These are phyloP conservation scores for Skeletonema grethae DNA, from an alignment of 108 stramenopile genomes.

Conservation along the genomic window DNA sequence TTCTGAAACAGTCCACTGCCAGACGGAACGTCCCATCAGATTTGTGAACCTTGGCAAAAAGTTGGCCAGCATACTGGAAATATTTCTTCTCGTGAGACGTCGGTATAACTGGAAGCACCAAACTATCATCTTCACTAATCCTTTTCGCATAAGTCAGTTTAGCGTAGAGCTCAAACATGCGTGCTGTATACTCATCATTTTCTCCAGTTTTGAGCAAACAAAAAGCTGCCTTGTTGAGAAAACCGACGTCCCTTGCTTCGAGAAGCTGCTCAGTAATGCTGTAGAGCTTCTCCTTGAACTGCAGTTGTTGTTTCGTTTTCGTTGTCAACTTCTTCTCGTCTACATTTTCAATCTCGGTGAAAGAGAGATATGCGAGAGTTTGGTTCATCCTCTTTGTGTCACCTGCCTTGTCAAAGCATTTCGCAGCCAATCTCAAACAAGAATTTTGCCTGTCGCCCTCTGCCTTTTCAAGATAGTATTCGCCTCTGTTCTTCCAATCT, in stretches of 20 bases:
- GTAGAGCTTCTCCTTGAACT: constrained; percentile 24
- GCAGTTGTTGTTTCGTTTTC: constrained; percentile 11
- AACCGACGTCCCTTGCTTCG: constrained; percentile 41
- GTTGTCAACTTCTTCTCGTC: constrained; percentile 12
- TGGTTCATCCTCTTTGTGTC: constrained; percentile 33
- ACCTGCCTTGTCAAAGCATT: constrained; percentile 51
- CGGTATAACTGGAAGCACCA: constrained; percentile 8
- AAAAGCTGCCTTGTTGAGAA: constrained; percentile 48
- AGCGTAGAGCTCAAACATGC: constrained; percentile 50
- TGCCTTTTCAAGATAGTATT: constrained; percentile 51
- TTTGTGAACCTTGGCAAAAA: constrained; percentile 24
- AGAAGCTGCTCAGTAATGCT: constrained; percentile 30
- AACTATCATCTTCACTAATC: not conserved
- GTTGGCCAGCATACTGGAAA: constrained; percentile 30
- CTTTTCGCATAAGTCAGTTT: constrained; percentile 21
- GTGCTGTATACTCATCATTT: constrained; percentile 28
- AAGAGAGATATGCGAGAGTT: constrained; percentile 41
- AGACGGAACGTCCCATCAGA: not conserved
- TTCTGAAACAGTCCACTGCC: constrained; percentile 25
- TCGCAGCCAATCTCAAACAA: constrained; percentile 44
- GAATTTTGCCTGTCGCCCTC: constrained; percentile 34
- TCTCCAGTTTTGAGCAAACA: constrained; percentile 43
- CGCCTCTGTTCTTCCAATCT: constrained; percentile 49
- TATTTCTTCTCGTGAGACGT: constrained; percentile 35
- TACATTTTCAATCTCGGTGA: constrained; percentile 38